These are phyloP conservation scores for Aspergillus bombycis DNA, from an alignment of 2,329 filamentous ascomycete genomes.

Conservation along the genomic window DNA sequence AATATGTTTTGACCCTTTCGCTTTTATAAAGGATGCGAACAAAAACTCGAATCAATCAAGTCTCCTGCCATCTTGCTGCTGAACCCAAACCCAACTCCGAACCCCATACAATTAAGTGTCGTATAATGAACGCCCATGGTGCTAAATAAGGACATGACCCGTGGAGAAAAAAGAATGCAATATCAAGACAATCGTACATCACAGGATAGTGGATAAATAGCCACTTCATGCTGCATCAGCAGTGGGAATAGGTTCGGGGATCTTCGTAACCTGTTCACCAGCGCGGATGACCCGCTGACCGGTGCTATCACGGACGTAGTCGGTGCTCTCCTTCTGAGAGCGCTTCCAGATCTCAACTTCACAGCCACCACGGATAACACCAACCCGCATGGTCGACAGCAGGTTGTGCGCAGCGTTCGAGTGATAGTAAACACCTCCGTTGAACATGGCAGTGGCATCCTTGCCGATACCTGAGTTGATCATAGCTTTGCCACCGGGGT, in stretches of 20 bases:
- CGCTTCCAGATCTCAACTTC: constrained; percentile 95
- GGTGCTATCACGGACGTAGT: constrained; percentile 76
- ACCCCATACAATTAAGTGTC: constrained; percentile 18
- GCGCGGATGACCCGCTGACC: constrained; percentile 85
- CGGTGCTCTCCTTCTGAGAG: constrained; percentile 75
- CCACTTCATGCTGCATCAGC: constrained; percentile 71
- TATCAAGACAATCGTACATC: constrained; percentile 14
- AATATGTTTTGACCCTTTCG: neutral
- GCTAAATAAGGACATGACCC: constrained; percentile 26
- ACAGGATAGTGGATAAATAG: constrained; percentile 11
- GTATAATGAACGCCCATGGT: constrained; percentile 27
- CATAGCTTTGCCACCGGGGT: constrained; percentile 87
- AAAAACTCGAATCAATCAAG: neutral
- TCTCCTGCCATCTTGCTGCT: neutral
- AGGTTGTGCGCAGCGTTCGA: constrained; percentile 89
- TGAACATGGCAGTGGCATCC: constrained; percentile 88
- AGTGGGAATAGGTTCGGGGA: constrained; percentile 75
- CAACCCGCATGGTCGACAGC: constrained; percentile 83
- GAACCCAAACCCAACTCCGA: constrained; percentile 16
- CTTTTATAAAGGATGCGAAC: constrained; percentile 1
- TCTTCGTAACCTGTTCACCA: constrained; percentile 81
- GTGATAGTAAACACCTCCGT: constrained; percentile 87
- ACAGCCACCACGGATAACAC: constrained; percentile 82
- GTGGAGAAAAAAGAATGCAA: constrained; percentile 12
- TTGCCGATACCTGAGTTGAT: constrained; percentile 82